These are phyloP conservation scores for Globisporangium rhizosaccharum DNA, from an alignment of 352 stramenopile genomes.

Conservation along the genomic window DNA sequence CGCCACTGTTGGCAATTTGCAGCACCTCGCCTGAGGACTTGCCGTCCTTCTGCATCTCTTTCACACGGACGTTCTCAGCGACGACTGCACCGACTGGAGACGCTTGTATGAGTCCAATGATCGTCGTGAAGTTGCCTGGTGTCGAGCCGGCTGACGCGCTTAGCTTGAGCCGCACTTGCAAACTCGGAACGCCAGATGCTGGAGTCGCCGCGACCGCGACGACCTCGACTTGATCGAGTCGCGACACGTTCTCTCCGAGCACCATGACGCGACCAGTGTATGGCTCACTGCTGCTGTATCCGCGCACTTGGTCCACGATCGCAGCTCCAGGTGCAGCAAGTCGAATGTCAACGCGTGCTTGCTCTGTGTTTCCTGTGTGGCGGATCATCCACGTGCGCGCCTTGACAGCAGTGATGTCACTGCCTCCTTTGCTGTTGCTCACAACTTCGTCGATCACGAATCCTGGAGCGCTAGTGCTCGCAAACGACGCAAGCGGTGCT, in stretches of 20 bases:
- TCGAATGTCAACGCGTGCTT: neutral
- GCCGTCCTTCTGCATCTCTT: conserved; percentile 4
- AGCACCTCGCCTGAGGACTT: neutral
- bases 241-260: neutral
- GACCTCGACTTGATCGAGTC: conserved; percentile 3
- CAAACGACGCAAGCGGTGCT: neutral
- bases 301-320: conserved; percentile 1
- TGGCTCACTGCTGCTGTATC: neutral
- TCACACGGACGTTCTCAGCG: conserved; percentile 1
- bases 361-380: neutral
- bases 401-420: neutral
- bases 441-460: conserved; percentile 1
- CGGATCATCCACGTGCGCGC: conserved; percentile 5
- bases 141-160: neutral
- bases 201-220: neutral
- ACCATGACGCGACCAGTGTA: conserved; percentile 1
- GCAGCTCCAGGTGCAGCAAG: neutral
- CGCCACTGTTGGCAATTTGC: conserved; percentile 4
- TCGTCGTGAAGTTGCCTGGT: neutral
- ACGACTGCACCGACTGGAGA: neutral
- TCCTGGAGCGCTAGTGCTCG: neutral
- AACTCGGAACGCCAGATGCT: neutral
- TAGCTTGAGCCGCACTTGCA: conserved; percentile 2
- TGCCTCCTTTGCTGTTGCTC: neutral
- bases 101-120: neutral